These are phyloP conservation scores for Pueraria montana DNA, from an alignment of 306 rosid species.

Conservation along the genomic window DNA sequence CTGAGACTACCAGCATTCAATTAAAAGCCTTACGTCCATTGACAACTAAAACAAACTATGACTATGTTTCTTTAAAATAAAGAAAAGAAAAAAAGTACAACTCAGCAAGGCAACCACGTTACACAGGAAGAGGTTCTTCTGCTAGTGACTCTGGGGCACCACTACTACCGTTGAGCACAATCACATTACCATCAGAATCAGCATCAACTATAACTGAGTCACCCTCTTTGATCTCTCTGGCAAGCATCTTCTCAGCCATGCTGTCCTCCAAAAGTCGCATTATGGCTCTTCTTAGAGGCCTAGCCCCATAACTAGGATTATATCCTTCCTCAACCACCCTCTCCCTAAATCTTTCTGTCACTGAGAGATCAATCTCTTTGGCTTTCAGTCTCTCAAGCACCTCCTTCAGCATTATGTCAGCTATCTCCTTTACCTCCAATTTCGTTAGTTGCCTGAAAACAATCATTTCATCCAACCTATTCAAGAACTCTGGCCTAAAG, in stretches of 20 bases:
- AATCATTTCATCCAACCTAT: constrained; percentile 95
- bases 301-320: constrained; percentile 97
- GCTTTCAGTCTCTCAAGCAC: constrained; percentile 85
- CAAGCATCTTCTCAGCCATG: constrained; percentile 99
- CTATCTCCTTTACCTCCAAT: constrained; percentile 93
- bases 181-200: constrained; percentile 91
- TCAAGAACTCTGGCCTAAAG: constrained; percentile 92
- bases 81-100: constrained; percentile 25
- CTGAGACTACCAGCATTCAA: constrained; percentile 37
- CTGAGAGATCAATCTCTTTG: constrained; percentile 88
- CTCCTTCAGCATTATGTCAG: constrained; percentile 94
- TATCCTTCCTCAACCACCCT: constrained; percentile 96
- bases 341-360: constrained; percentile 92
- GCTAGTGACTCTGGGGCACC: constrained; percentile 72
- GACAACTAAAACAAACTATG: constrained; percentile 51
- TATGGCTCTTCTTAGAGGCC: constrained; percentile 96
- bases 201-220: constrained; percentile 95
- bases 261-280: constrained; percentile 98
- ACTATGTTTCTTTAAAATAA: background rate
- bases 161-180: constrained; percentile 83
- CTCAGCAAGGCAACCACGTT: constrained; percentile 39
- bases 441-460: constrained; percentile 96
- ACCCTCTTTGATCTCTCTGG: constrained; percentile 93
- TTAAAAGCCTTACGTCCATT: constrained; percentile 47
- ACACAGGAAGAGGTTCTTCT: constrained; percentile 70